These are phyloP conservation scores for Colletotrichum somersetense DNA, from an alignment of 2,329 filamentous ascomycete species.

Conservation along the genomic window DNA sequence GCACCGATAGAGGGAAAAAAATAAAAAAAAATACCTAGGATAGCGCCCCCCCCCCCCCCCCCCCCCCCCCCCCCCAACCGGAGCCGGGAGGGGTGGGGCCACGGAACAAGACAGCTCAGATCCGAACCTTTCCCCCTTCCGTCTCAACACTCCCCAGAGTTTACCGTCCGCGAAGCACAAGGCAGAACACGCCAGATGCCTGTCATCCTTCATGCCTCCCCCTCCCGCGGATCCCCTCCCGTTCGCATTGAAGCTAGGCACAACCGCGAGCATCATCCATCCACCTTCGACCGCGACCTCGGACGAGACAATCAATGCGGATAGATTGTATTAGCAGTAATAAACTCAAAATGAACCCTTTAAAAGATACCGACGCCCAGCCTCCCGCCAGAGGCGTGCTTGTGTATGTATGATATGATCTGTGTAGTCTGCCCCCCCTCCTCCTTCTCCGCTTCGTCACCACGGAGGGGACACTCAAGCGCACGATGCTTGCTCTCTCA, in stretches of 20 bases:
- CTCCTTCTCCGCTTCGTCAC: not conserved
- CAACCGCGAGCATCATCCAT: not conserved
- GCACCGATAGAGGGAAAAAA: not conserved
- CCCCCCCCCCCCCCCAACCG: not conserved
- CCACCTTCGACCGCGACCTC: not conserved
- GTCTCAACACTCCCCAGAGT: not conserved
- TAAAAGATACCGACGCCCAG: slow-evolving; percentile 9
- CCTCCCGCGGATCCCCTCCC: not conserved
- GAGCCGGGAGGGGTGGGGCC: not conserved
- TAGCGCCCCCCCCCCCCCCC: too few relatives aligned
- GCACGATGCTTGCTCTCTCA: slow-evolving; percentile 10
- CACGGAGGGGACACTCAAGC: not conserved
- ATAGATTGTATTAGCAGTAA: slow-evolving; percentile 1
- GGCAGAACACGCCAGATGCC: not conserved
- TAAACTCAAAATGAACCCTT: not conserved
- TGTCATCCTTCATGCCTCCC: not conserved
- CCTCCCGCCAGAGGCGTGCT: not conserved
- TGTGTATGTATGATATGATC: slow-evolving; percentile 2
- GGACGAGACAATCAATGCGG: not conserved
- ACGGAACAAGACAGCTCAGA: not conserved
- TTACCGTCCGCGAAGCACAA: not conserved
- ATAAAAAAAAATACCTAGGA: not conserved
- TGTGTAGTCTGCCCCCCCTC: not conserved
- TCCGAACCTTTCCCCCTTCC: not conserved
- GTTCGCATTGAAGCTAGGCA: not conserved